A percentile compares a stretch with the other conserved stretches of the same genome.
These are phyloP conservation scores for Cladophialophora exuberans DNA, from an alignment of 2,329 filamentous ascomycete species.

Conservation along the genomic window DNA sequence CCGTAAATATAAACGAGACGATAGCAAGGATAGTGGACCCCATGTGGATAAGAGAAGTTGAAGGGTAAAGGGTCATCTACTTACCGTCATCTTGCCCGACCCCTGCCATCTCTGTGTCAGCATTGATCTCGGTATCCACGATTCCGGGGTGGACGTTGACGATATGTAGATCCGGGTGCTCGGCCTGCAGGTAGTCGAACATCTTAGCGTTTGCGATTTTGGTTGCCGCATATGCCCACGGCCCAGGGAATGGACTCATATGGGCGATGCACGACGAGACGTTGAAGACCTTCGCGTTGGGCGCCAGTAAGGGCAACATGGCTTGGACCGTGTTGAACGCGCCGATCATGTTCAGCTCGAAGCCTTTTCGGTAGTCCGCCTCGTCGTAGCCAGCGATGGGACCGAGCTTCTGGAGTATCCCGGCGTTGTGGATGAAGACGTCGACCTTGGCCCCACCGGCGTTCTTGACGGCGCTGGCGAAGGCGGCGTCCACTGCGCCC, in stretches of 20 bases:
- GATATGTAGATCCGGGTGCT: slow-evolving; percentile 45
- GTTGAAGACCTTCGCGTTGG: neutral
- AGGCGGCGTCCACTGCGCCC: neutral
- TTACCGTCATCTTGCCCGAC: slow-evolving; percentile 10
- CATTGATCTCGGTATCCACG: slow-evolving; percentile 9
- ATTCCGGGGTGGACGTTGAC: slow-evolving; percentile 50
- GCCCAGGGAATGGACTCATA: neutral
- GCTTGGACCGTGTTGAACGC: slow-evolving; percentile 4
- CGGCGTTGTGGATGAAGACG: slow-evolving; percentile 13
- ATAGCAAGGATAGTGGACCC: neutral
- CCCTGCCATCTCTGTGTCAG: neutral
- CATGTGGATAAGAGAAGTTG: no score
- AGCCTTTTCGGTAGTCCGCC: slow-evolving; percentile 4
- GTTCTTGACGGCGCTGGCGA: neutral
- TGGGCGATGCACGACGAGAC: slow-evolving; percentile 1
- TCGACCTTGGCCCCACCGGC: neutral
- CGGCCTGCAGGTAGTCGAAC: slow-evolving; percentile 46
- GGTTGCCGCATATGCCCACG: slow-evolving; percentile 42
- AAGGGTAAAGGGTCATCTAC: neutral
- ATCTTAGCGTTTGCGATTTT: slow-evolving; percentile 48
- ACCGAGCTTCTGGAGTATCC: neutral
- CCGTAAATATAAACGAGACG: neutral
- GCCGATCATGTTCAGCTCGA: slow-evolving; percentile 6
- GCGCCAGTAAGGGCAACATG: neutral
- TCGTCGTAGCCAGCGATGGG: neutral